These are phyloP conservation scores for Phytopythium mirpurense DNA, from an alignment of 352 stramenopile species.

Conservation along the genomic window DNA sequence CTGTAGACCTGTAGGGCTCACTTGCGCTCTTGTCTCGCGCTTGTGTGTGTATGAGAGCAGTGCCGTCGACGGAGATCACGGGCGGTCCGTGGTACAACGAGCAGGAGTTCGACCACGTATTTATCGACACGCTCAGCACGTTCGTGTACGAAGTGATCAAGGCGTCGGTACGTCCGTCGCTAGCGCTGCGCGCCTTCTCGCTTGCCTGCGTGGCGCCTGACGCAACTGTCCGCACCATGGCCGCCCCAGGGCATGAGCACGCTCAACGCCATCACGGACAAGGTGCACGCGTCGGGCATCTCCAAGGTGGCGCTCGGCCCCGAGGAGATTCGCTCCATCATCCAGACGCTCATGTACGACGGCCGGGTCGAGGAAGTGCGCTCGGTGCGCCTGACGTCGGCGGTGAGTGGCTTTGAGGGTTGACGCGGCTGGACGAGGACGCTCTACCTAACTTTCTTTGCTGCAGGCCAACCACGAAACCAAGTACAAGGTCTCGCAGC, in stretches of 20 bases:
- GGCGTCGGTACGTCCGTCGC: slow-evolving; percentile 29
- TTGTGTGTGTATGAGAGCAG: slow-evolving; percentile 22
- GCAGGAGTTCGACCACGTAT: slow-evolving; percentile 98
- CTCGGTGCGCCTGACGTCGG: slow-evolving; percentile 66
- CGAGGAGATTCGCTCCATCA: slow-evolving; percentile 89
- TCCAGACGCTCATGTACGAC: slow-evolving; percentile 92
- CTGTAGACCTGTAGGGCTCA: too few relatives aligned
- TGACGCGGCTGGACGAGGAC: neutral
- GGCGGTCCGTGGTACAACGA: slow-evolving; percentile 99
- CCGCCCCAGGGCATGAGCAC: slow-evolving; percentile 80
- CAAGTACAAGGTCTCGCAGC: slow-evolving; percentile 86
- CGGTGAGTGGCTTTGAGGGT: slow-evolving; percentile 30
- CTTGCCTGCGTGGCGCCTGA: too few relatives aligned
- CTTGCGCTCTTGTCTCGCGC: neutral
- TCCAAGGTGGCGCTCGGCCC: slow-evolving; percentile 88
- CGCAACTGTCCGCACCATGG: too few relatives aligned
- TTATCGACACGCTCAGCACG: slow-evolving; percentile 95
- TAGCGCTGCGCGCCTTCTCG: too few relatives aligned
- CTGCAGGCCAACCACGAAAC: slow-evolving; percentile 64
- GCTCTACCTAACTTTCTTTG: neutral
- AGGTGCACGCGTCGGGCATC: slow-evolving; percentile 87
- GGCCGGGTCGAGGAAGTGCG: slow-evolving; percentile 87
- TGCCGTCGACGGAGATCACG: slow-evolving; percentile 97
- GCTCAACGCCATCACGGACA: slow-evolving; percentile 85
- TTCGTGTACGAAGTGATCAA: slow-evolving; percentile 93